Evolutionary conservation across 2,329 filamentous ascomycete genomes (phyloP).

Genomic region (Chaetoscypha palmicola): DNA sequence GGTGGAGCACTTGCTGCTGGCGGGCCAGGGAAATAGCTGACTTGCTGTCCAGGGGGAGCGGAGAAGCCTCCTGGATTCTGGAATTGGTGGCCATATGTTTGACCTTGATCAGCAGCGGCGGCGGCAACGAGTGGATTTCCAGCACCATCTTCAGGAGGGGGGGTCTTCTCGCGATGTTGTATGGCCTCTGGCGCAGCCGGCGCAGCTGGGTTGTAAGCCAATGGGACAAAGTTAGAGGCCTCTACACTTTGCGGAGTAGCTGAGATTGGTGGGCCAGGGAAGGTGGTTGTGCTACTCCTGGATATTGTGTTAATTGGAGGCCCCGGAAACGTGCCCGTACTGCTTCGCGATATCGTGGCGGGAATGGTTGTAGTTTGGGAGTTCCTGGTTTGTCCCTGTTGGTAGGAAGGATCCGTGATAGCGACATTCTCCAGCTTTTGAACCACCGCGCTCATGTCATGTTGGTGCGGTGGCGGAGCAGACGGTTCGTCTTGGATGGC

Average conservation of each 20-base stretch:
- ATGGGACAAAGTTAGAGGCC: conserved; percentile 49
- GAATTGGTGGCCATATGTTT: conserved; percentile 44
- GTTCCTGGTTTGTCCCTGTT: conserved; percentile 25
- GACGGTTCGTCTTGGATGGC: conserved; percentile 59
- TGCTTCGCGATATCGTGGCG: conserved; percentile 5
- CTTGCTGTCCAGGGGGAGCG: conserved; percentile 15
- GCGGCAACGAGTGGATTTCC: conserved; percentile 52
- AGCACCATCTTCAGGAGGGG: conserved; percentile 61
- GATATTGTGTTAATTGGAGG: conserved; percentile 2
- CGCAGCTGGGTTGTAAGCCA: conserved; percentile 74
- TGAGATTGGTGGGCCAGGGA: conserved; percentile 30
- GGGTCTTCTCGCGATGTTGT: conserved; percentile 70
- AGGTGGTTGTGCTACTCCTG: conserved; percentile 7
- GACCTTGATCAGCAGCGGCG: conserved; percentile 49
- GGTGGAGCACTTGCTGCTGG: conserved; percentile 11
- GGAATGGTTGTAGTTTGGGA: conserved; percentile 20
- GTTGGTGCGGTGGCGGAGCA: conserved; percentile 39
- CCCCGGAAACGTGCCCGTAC: conserved; percentile 4
- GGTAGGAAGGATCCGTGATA: conserved; percentile 51
- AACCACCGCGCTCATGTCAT: conserved; percentile 60
- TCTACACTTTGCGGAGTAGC: conserved; percentile 30
- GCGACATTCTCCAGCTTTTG: conserved; percentile 67
- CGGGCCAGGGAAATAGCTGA: conserved; percentile 33
- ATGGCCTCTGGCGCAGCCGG: conserved; percentile 67
- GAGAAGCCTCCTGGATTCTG: conserved; percentile 16